Evolutionary conservation across 2,329 filamentous ascomycete genomes (phyloP).

Genomic region (Colletotrichum sp.): DNA sequence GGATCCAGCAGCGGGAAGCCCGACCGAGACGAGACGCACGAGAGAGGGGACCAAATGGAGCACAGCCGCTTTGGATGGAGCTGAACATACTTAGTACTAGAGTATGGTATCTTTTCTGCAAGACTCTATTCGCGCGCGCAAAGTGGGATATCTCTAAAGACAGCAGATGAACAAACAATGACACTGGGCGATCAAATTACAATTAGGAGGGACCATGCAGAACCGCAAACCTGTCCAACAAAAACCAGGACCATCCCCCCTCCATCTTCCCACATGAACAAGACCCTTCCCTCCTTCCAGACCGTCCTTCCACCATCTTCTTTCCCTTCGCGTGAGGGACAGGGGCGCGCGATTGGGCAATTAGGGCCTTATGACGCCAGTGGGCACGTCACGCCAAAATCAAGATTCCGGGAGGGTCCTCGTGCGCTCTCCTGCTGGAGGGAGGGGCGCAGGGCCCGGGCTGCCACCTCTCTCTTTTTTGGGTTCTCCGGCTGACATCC

Average conservation of each 20-base stretch:
- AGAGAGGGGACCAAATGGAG: background rate
- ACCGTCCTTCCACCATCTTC: background rate
- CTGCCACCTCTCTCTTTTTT: background rate
- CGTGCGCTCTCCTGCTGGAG: background rate
- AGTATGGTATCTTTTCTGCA: background rate
- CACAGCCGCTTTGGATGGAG: background rate
- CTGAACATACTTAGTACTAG: background rate
- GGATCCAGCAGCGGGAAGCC: background rate
- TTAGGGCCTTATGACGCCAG: conserved; percentile 22
- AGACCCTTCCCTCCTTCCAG: background rate
- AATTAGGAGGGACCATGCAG: background rate
- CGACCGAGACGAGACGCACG: conserved; percentile 8
- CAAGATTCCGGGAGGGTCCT: conserved; percentile 13
- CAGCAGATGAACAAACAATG: background rate
- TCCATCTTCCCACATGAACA: background rate
- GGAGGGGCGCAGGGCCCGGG: background rate
- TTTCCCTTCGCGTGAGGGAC: conserved; percentile 8
- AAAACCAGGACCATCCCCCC: background rate
- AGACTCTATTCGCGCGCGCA: background rate
- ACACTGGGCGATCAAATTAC: background rate
- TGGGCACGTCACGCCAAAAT: conserved; percentile 22
- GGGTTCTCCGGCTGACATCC: background rate
- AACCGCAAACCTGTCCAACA: background rate
- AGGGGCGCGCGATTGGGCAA: conserved; percentile 18
- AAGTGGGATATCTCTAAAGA: background rate